Base-by-base conservation (phyloP, 495 filamentous ascomycete species). In the Thermothielavioides terrestris region DNA sequence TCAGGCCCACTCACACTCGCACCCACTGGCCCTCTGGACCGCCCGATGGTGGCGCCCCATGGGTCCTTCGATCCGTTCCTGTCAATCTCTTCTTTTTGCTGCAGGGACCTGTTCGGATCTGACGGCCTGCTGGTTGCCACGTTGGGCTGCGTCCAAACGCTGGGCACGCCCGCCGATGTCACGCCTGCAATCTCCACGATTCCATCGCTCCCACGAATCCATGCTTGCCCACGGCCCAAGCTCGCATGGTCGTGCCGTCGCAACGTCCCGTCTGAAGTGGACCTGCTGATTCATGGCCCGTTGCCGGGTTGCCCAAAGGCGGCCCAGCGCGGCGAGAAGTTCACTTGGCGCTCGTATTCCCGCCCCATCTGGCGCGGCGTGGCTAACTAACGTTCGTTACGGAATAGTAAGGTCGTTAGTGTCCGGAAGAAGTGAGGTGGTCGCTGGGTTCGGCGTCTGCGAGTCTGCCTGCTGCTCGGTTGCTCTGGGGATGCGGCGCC, bases 311-410 rank as follows among this genome's bases (percentile, higher is more conserved):
- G 49, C 25, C 41, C 34, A 10, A 31, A 23, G 31, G 31, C 18
- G 23, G 34, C 31, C 40, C 36, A 49, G 36, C 39, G 12, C 38
- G 25, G n/a, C 20, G 21, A 52, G 31, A 35, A 44, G n/a, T n/a
- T n/a, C n/a, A 14, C 9, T 20, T 27, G 22, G 21, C 34, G 6
- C 42, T 47, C 44, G 51, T 53, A 53, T 53, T 44, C 37, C 44
- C 44, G 32, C 38, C 39, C 31, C 25, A 31, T 45, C 12, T 35
- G 30, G 48, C 21, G 25, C 42, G 38, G 37, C 20, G 46, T 7
- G 37, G 49, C 15, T n/a, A 14, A 32, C 30, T 31, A 39, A 20
- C 12, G n/a, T n/a, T n/a, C n/a, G n/a, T n/a, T n/a, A n/a, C n/a
- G n/a, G n/a, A n/a, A n/a, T n/a, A n/a, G n/a, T n/a, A n/a, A n/a